Evolutionary conservation across 441 rosid genomes (phyloP).

Genomic region (Erodium texanum): DNA sequence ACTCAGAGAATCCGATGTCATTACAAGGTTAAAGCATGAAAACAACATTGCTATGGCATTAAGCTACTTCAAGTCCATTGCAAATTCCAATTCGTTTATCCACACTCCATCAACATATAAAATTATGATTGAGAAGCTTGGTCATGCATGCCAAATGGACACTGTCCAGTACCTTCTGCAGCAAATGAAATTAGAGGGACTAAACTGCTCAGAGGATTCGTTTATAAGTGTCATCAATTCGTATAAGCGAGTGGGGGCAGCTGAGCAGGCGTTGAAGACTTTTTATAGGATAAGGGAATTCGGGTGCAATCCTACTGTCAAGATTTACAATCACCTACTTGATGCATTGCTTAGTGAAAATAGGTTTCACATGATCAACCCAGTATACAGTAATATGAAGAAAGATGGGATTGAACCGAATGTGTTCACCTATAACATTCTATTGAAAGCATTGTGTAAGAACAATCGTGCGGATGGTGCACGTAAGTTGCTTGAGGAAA

Average conservation of each 20-base stretch:
- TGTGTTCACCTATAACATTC: constrained; percentile 70
- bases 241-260: constrained; percentile 38
- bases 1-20: constrained; percentile 42
- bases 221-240: constrained; percentile 49
- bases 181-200: constrained; percentile 87
- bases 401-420: constrained; percentile 71
- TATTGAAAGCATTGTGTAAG: constrained; percentile 81
- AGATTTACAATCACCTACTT: constrained; percentile 71
- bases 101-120: constrained; percentile 64
- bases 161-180: constrained; percentile 68
- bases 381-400: constrained; percentile 67
- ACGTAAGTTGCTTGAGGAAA: constrained; percentile 59
- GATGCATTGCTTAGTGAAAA: constrained; percentile 71
- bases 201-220: constrained; percentile 51
- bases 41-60: constrained; percentile 38
- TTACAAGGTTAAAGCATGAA: constrained; percentile 40
- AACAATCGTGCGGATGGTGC: constrained; percentile 67
- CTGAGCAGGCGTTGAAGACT: constrained; percentile 70
- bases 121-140: constrained; percentile 56
- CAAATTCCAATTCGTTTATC: constrained; percentile 54
- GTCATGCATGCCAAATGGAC: constrained; percentile 40
- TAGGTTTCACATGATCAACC: constrained; percentile 59
- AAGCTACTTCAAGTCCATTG: constrained; percentile 49
- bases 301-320: constrained; percentile 68
- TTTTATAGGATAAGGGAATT: constrained; percentile 75